A percentile compares a stretch with the other conserved stretches of the same genome.
Evolutionary conservation across 1,284 basidiomycete species (phyloP).

Genomic region (Sanghuangporus weigelae): DNA sequence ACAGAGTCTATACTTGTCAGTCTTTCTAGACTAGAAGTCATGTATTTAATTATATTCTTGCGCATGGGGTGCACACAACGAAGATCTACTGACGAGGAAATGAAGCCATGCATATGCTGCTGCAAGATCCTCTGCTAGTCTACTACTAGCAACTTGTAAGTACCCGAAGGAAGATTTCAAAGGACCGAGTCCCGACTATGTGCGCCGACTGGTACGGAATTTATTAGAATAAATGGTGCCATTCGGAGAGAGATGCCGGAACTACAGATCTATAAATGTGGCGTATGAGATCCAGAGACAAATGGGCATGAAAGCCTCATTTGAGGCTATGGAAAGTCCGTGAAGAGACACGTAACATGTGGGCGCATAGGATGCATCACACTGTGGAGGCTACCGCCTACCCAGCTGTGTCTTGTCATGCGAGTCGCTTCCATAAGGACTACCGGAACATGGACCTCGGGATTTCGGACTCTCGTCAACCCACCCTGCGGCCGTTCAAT

Average conservation of each 20-base stretch:
- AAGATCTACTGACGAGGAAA: background rate
- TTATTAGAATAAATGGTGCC: background rate
- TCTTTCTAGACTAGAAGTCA: no score
- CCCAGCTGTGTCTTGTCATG: background rate
- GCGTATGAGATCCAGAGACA: background rate
- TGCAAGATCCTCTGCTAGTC: background rate
- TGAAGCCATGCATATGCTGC: background rate
- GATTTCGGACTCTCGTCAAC: background rate
- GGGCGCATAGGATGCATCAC: background rate
- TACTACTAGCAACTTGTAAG: background rate
- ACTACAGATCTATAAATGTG: background rate
- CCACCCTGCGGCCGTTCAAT: background rate
- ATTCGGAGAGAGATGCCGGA: background rate
- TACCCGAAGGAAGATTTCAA: background rate
- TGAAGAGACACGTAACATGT: background rate
- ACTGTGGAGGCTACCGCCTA: background rate
- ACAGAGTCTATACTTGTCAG: background rate
- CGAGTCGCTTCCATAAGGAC: background rate
- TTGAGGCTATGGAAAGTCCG: background rate
- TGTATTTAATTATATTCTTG: no score
- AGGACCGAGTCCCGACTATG: background rate
- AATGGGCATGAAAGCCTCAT: background rate
- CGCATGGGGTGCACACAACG: background rate
- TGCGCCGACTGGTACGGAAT: background rate
- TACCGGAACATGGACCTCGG: background rate